phyloP scores from a whole-genome alignment of 2,329 filamentous ascomycete genomes.

The Ophiobolus disseminans region DNA sequence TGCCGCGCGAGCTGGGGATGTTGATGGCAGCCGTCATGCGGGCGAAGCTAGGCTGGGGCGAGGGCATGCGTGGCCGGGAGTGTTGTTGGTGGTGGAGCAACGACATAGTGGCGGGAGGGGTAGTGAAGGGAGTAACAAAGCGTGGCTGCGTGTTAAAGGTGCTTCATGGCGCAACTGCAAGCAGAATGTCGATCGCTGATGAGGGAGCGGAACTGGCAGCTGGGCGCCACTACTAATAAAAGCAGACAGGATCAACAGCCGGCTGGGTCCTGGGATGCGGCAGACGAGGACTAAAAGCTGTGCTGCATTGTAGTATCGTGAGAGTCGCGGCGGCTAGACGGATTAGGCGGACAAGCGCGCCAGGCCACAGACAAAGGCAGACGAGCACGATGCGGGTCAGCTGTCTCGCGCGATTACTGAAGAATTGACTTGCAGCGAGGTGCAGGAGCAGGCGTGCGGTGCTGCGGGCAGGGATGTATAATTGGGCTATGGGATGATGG shows the following conservation, averaged over 20 bases:
- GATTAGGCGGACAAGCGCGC: slow-evolving; percentile 39
- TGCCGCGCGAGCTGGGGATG: slow-evolving; percentile 49
- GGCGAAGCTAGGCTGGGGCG: slow-evolving; percentile 40
- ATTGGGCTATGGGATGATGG: slow-evolving; percentile 11
- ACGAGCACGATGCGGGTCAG: slow-evolving; percentile 29
- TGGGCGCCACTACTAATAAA: slow-evolving; percentile 36
- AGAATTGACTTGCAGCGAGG: slow-evolving; percentile 17
- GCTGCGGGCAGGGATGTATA: slow-evolving; percentile 13
- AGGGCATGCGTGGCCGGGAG: slow-evolving; percentile 41
- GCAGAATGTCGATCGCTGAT: slow-evolving; percentile 5
- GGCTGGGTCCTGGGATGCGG: slow-evolving; percentile 31
- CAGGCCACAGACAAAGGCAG: slow-evolving; percentile 33
- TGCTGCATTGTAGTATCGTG: slow-evolving; percentile 44
- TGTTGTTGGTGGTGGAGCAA: slow-evolving; percentile 39
- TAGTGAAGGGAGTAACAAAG: slow-evolving; percentile 16
- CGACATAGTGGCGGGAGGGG: slow-evolving; percentile 31
- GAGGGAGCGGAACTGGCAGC: slow-evolving; percentile 26
- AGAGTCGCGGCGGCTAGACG: slow-evolving; percentile 32
- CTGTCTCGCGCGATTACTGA: slow-evolving; percentile 24
- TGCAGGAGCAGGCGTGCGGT: slow-evolving; percentile 16
- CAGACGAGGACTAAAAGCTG: slow-evolving; percentile 28
- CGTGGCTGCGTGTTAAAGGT: slow-evolving; percentile 22
- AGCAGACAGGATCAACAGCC: slow-evolving; percentile 37
- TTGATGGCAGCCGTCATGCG: slow-evolving; percentile 41
- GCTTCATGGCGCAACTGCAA: slow-evolving; percentile 41